Evolutionary conservation across 305 asterid species (phyloP), one percentile per base, ranked within the genome.

Genomic region (Lippia alba): DNA sequence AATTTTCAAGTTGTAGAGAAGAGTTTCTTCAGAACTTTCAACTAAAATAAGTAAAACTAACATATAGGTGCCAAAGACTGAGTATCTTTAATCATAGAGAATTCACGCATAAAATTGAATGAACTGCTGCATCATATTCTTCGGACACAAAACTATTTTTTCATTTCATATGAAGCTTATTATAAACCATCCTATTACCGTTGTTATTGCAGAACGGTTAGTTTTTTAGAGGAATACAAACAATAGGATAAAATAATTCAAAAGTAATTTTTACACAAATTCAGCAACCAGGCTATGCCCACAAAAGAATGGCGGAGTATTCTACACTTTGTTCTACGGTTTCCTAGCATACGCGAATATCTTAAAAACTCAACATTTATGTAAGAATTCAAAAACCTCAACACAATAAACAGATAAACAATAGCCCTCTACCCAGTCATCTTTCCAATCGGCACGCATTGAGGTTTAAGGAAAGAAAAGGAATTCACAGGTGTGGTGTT

Each of bases 401-500:
- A 67, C n/a, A 62, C 45, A 5, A n/a, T 55, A 19, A 17, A 33
- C 14, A 62, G 41, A 57, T 10, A 34, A 18, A 34, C 4, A 66
- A 56, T 10, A 44, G 41, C 41, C 9, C 9, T 36, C 41, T 36
- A 36, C 0, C 41, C 41, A 4, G 14, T 7, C 12, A 12, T 30
- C 30, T 51, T 17, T 15, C 19, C 54, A 12, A 14, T 1, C 6
- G 63, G 12, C 44, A 40, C 14, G 34, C 12, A 12, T 12, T 14
- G 12, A 32, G 62, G 44, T 30, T 56, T 14, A 41, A 12, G 17
- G 40, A 15, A 10, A 54, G 58, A 56, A 46, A 58, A 48, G 39
- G 67, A 63, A 55, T 68, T 82, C 76, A 79, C 74, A 59, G 56
- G 81, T 65, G 44, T 11, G 69, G 74, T 32, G 82, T 46, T 64